Base-by-base conservation (phyloP, 768 basidiomycete species). In the Rhodotorula taiwanensis region DNA sequence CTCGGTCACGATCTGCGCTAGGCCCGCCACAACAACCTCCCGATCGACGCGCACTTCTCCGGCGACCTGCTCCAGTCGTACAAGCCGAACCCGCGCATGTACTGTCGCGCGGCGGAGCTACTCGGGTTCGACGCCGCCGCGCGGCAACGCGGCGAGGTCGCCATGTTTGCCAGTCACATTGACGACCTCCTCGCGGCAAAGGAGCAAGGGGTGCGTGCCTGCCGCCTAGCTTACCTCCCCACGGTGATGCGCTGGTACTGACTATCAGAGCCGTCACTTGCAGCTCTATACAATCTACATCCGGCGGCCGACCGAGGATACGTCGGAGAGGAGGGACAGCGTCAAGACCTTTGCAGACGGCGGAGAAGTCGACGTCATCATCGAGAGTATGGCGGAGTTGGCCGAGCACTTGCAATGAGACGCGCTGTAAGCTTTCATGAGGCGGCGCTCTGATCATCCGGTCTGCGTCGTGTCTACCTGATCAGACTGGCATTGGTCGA, bases 81-180 rank as follows among this genome's bases (percentile, higher is more conserved):
- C 66, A 67, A 67, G 36, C 66, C 66, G 23, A 62, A 67, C 39
- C 53, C 60, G 13, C 36, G 41, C 21, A 67, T 62, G 60, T 67
- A 67, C 49, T 53, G 51, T 52, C 52, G 66, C 25, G 60, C 66
- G 31, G 21, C 43, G 13, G 27, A 3, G 4, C 30, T 62, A 2
- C 39, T 67, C 27, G 60, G 56, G 6, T 58, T 58, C 49, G 47
- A 45, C 21, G 58, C 51, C 14, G 42, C 23, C 2, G 54, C 42
- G 27, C 45, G 50, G 14, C 10, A 52, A 27, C 33, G 49, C n/a
- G 64, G 64, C 2, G 58, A 60, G 43, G 64, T 65, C 16, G 64
- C 49, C 20, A 51, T 65, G 48, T 43, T 48, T 20, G 64, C 64
- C 25, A 42, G 36, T 15, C 64, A 65, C 30, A 49, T 60, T 3